phyloP scores from a whole-genome alignment of 2,329 filamentous ascomycete genomes.

The Grosmannia penicillata region DNA sequence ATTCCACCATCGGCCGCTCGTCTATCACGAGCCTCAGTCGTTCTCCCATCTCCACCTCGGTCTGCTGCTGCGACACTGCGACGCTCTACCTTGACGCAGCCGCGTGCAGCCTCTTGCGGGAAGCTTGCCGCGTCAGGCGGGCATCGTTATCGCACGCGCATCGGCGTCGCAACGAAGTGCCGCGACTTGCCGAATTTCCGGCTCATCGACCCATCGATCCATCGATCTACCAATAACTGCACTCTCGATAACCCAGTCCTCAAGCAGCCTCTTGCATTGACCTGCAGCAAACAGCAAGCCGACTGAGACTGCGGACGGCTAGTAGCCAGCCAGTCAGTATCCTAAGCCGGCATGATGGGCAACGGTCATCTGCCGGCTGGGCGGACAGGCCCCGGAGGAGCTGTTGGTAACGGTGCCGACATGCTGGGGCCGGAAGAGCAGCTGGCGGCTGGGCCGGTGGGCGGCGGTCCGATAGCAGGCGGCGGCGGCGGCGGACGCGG shows the following conservation, averaged over 20 bases:
- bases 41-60: no score
- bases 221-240: background rate
- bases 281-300: background rate
- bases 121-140: no score
- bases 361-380: slow-evolving; percentile 64
- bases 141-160: no score
- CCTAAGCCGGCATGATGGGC: slow-evolving; percentile 65
- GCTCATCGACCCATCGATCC: no score
- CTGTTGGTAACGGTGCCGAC: slow-evolving; percentile 1
- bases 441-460: slow-evolving; percentile 12
- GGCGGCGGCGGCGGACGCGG: slow-evolving; percentile 18
- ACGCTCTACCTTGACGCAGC: no score
- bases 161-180: no score
- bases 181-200: no score
- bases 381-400: slow-evolving; percentile 37
- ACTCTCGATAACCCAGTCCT: background rate
- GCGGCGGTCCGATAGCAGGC: slow-evolving; percentile 13
- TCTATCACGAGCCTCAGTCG: no score
- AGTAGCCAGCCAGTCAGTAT: slow-evolving; percentile 17
- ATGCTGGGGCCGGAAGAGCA: slow-evolving; percentile 3
- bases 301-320: slow-evolving; percentile 10
- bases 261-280: background rate
- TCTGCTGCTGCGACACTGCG: no score
- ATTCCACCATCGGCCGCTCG: background rate
- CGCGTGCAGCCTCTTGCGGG: no score